phyloP scores from a whole-genome alignment of 2,329 filamentous ascomycete species.

The Capronia epimyces region DNA sequence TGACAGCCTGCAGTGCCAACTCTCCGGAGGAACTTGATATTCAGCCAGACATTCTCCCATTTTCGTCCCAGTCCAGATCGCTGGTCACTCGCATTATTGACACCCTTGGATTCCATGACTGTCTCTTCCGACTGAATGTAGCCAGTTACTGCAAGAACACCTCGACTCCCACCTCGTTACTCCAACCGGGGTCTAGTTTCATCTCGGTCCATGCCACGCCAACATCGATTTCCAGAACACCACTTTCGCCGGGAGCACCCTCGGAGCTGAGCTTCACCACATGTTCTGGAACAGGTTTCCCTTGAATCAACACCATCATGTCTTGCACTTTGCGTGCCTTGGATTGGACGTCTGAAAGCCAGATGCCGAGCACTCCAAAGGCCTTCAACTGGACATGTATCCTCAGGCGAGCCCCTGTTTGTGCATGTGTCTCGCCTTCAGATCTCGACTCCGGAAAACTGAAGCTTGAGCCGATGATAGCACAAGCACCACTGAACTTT shows the following conservation, averaged over 20 bases:
- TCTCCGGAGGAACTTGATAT: too few relatives aligned
- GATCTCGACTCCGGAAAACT: slow-evolving; percentile 44
- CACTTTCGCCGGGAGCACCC: slow-evolving; percentile 23
- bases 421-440: not conserved
- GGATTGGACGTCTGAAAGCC: slow-evolving; percentile 53
- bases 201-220: slow-evolving; percentile 71
- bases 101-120: not conserved
- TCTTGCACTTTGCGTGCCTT: slow-evolving; percentile 47
- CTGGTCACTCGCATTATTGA: too few relatives aligned
- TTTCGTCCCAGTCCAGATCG: too few relatives aligned
- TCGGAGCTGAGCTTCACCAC: slow-evolving; percentile 52
- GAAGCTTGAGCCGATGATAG: slow-evolving; percentile 60
- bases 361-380: slow-evolving; percentile 65
- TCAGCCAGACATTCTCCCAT: too few relatives aligned
- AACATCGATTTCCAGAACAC: slow-evolving; percentile 69
- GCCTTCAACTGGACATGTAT: slow-evolving; percentile 71
- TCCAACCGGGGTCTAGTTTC: slow-evolving; percentile 65
- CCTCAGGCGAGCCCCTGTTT: slow-evolving; percentile 43
- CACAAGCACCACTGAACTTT: slow-evolving; percentile 86
- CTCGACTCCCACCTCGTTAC: slow-evolving; percentile 70
- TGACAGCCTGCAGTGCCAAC: too few relatives aligned
- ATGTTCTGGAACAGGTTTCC: slow-evolving; percentile 60
- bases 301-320: slow-evolving; percentile 70
- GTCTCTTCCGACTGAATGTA: not conserved
- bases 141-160: slow-evolving; percentile 43